phyloP scores from a whole-genome alignment of 305 asterid species.

The Fraxinus velutina region DNA sequence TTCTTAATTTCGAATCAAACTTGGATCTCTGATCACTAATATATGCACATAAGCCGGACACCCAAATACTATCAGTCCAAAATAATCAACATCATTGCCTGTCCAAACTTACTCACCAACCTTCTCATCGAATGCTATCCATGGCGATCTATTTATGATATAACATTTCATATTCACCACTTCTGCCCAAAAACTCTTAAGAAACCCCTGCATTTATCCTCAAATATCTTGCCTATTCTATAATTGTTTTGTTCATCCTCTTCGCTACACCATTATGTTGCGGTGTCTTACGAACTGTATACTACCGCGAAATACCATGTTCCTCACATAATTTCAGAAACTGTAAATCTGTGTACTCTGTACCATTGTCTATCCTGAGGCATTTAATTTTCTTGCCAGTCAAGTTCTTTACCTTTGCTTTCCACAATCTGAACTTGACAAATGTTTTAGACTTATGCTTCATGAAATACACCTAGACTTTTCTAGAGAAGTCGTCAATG shows the following conservation, averaged over 20 bases:
- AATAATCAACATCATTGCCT: neutral
- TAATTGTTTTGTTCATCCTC: neutral
- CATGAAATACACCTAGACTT: neutral
- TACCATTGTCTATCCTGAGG: neutral
- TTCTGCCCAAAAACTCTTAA: neutral
- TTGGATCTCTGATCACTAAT: neutral
- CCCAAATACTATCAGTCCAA: neutral
- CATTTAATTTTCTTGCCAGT: no score
- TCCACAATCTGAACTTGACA: neutral
- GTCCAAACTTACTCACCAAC: neutral
- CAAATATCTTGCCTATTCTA: no score
- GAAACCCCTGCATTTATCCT: neutral
- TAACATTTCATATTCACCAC: neutral
- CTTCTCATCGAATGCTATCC: neutral
- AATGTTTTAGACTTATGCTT: neutral
- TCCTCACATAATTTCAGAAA: neutral
- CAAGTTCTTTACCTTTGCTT: neutral
- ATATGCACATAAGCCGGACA: neutral
- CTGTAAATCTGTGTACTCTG: neutral
- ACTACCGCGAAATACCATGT: neutral
- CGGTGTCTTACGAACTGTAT: neutral
- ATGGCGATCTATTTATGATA: neutral
- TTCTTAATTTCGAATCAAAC: neutral
- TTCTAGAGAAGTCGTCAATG: neutral
- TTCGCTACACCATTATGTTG: neutral